A percentile compares a stretch with the other conserved stretches of the same genome.
Conservation (phyloP, 139 green algal genomes). For the Volvox reticuliferus region DNA sequence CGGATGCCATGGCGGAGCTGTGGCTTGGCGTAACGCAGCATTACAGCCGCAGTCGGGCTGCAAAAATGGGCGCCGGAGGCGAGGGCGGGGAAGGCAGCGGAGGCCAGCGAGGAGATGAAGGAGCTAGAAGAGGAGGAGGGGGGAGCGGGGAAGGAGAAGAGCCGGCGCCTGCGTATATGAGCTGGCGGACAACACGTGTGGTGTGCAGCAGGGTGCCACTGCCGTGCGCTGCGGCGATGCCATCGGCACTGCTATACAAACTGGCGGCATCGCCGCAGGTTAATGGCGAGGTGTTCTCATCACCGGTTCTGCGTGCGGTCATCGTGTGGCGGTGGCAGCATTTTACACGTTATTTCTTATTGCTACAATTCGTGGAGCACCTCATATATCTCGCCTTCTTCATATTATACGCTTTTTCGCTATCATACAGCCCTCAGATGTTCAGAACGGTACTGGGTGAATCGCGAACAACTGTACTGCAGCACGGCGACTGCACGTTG, state of each 20-base stretch:
- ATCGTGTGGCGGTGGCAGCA: slow-evolving; percentile 44
- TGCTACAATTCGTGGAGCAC: slow-evolving; percentile 47
- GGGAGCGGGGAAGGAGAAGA: background rate
- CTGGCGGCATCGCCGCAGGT: slow-evolving; percentile 43
- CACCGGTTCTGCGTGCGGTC: slow-evolving; percentile 33
- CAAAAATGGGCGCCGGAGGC: background rate
- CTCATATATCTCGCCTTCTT: slow-evolving; percentile 37
- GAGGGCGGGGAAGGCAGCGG: background rate
- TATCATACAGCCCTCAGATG: slow-evolving; percentile 19
- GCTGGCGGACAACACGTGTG: slow-evolving; percentile 37
- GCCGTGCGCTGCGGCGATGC: slow-evolving; percentile 33
- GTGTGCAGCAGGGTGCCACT: slow-evolving; percentile 13
- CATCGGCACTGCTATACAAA: slow-evolving; percentile 33
- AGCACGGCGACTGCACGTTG: background rate
- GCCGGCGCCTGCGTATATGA: background rate
- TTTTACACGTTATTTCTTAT: slow-evolving; percentile 45
- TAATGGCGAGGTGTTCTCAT: slow-evolving; percentile 42
- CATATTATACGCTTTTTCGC: slow-evolving; percentile 39
- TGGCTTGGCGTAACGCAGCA: slow-evolving; percentile 25
- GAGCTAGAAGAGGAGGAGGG: background rate
- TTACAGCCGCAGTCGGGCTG: background rate
- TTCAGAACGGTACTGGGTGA: background rate
- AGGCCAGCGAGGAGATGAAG: background rate
- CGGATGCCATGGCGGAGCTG: slow-evolving; percentile 18
- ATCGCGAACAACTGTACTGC: background rate